phyloP scores from a whole-genome alignment of 2,329 filamentous ascomycete species.

The Esteya vermicola region DNA sequence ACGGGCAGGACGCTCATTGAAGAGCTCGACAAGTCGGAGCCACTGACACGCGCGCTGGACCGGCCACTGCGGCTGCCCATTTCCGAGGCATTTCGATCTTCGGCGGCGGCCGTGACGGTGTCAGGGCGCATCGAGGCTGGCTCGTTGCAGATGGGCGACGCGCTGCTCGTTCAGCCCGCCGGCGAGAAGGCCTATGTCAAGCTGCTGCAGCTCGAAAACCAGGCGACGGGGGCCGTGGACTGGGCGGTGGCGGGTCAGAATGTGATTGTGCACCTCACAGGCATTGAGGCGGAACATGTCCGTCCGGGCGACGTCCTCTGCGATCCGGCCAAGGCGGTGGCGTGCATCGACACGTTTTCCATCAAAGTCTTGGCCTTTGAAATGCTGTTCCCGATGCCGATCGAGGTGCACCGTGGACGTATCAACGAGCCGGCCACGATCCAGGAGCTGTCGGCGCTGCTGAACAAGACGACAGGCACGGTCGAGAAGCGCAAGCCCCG shows the following conservation, averaged over 20 bases:
- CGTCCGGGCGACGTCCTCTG: conserved; percentile 80
- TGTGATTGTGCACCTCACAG: conserved; percentile 64
- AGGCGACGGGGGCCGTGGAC: conserved; percentile 29
- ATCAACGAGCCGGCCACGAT: conserved; percentile 69
- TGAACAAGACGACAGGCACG: conserved; percentile 70
- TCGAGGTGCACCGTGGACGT: conserved; percentile 79
- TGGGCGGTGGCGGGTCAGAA: conserved; percentile 59
- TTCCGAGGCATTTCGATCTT: conserved; percentile 70
- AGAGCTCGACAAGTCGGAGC: conserved; percentile 71
- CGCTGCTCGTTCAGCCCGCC: conserved; percentile 64
- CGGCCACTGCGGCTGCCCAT: conserved; percentile 79
- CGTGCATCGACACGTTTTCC: conserved; percentile 58
- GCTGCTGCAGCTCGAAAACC: conserved; percentile 56
- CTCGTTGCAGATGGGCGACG: conserved; percentile 71
- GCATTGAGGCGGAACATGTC: conserved; percentile 75
- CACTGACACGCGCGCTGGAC: conserved; percentile 53
- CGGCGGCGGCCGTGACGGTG: conserved; percentile 70
- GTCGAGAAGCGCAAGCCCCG: conserved; percentile 70
- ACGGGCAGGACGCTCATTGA: conserved; percentile 64
- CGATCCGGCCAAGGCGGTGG: conserved; percentile 49
- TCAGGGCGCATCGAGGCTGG: conserved; percentile 78
- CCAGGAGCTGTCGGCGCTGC: conserved; percentile 50
- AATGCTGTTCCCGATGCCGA: conserved; percentile 71
- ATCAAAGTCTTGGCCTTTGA: conserved; percentile 84
- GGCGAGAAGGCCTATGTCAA: conserved; percentile 72